Percentiles rank a stretch among this genome's conserved stretches.
Conservation (phyloP, 768 basidiomycete genomes). For the Auricularia heimuer region DNA sequence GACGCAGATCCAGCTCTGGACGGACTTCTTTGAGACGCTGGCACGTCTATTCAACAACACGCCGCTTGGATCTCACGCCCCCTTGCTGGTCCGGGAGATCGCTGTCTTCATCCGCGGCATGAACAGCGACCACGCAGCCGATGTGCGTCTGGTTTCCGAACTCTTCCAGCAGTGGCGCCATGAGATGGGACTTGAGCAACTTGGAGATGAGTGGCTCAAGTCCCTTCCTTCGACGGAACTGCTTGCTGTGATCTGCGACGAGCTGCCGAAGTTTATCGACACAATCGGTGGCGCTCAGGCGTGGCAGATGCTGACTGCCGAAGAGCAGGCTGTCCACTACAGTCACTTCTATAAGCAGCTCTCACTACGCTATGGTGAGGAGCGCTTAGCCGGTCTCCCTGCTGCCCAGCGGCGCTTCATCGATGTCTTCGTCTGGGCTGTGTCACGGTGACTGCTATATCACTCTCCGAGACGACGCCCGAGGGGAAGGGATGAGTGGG, state of each 20-base stretch:
- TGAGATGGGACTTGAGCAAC: too few species aligned
- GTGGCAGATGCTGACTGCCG: background rate
- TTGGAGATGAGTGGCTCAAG: too few species aligned
- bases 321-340: slow-evolving; percentile 11
- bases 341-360: slow-evolving; percentile 12
- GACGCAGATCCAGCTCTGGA: background rate
- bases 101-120: background rate
- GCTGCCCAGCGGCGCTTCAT: slow-evolving; percentile 10
- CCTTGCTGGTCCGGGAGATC: background rate
- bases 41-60: background rate
- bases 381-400: slow-evolving; percentile 9
- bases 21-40: background rate
- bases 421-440: slow-evolving; percentile 16
- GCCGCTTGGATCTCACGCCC: background rate
- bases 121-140: background rate
- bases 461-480: too few species aligned
- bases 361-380: slow-evolving; percentile 11
- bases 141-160: background rate
- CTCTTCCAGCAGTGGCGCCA: background rate
- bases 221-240: too few species aligned
- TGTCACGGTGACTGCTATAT: too few species aligned
- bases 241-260: too few species aligned
- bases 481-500: too few species aligned
- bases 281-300: background rate
- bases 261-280: too few species aligned